Percentiles rank a stretch among this genome's conserved stretches.
These are phyloP conservation scores for Raphanus sativus DNA, from an alignment of 345 rosid genomes.

Conservation along the genomic window DNA sequence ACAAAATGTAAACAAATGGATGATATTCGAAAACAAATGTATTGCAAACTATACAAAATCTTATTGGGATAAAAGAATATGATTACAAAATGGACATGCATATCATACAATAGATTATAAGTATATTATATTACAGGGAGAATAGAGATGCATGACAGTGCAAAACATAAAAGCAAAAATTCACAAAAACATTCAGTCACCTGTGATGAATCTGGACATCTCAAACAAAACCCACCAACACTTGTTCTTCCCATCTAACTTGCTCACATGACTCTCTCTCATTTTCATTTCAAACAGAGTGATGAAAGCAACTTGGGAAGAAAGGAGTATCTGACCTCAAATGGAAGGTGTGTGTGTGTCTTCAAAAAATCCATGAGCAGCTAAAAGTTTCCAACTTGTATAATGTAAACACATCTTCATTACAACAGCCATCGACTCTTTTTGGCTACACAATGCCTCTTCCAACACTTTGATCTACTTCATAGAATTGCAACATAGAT, in stretches of 20 bases:
- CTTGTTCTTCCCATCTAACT: slow-evolving; percentile 10
- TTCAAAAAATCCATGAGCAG: slow-evolving; percentile 2
- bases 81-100: slow-evolving; percentile 14
- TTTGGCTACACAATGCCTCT: slow-evolving; percentile 7
- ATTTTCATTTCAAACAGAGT: slow-evolving; percentile 4
- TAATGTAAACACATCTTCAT: slow-evolving; percentile 12
- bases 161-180: slow-evolving; percentile 3
- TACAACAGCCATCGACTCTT: neutral
- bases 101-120: slow-evolving; percentile 9
- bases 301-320: neutral
- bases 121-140: slow-evolving; percentile 12
- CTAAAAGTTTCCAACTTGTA: slow-evolving; percentile 9
- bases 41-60: slow-evolving; percentile 2
- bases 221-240: slow-evolving; percentile 2
- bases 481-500: slow-evolving; percentile 2
- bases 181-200: slow-evolving; percentile 6
- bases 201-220: neutral
- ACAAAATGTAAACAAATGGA: neutral
- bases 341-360: slow-evolving; percentile 11
- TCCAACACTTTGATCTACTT: slow-evolving; percentile 5
- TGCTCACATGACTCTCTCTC: neutral
- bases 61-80: slow-evolving; percentile 13
- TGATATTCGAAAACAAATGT: neutral
- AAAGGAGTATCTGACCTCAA: neutral
- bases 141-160: neutral